Base-by-base conservation (phyloP, 1,139 yeast genomes). In the Yamadazyma triangularis region DNA sequence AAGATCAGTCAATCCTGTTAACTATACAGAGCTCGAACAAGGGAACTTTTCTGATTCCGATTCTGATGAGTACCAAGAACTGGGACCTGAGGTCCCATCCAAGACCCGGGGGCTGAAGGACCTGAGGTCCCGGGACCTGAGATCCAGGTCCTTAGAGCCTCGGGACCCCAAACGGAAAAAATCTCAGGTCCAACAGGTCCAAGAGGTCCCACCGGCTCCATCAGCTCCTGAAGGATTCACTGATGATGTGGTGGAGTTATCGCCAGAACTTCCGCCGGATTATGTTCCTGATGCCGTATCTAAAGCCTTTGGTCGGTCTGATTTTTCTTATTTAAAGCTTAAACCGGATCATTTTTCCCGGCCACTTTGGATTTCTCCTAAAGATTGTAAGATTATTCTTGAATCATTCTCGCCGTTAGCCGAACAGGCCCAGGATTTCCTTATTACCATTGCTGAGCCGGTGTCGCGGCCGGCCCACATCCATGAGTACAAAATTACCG, bases 391-490 rank as follows among this genome's bases (percentile, higher is more conserved):
- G 31, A 87, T 91, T 43, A 87, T 88, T 33, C 65, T 91, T 42
- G 99, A 91, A 54, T 83, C 95, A 43, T 91, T 91, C 50, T 87
- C 96, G 2, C 97, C 98, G 0, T 68, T 93, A 44, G 96, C 97
- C 0, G 98, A 91, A 49, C 98, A 91, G 51, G 98, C 98, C 0
- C 97, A 91, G 56, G 99, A 91, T 57, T 91, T 91, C 50, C 62
- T 91, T 42, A 91, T 91, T 37, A 91, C 98, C 0, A 88, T 91
- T 43, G 97, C 99, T 0, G 99, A 91, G 54, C 99, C 99, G 0
- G 79, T 91, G n/a, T 83, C 95, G 39, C 71, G 99, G 47, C 99
- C 98, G 2, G 80, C 89, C 22, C 96, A 88, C 50, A 87, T 91
- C 36, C 98, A 91, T 50, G 99, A 91, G 57, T 91, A 91, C 58